phyloP scores from a whole-genome alignment of 768 basidiomycete species.

The Tylopilus cervinicoccineus region DNA sequence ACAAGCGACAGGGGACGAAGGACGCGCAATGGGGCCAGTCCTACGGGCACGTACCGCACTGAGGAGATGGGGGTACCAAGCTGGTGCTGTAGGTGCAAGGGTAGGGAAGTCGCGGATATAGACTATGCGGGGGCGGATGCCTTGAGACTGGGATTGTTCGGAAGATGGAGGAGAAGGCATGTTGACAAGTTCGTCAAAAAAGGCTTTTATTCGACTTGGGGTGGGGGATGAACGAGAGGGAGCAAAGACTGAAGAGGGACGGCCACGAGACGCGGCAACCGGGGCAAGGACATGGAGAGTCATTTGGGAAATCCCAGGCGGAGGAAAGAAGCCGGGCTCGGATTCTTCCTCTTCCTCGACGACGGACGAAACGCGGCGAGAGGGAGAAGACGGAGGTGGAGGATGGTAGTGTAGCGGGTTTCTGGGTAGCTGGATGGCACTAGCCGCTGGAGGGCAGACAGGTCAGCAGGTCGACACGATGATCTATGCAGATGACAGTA shows the following conservation, averaged over 20 bases:
- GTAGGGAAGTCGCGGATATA: slow-evolving; percentile 82
- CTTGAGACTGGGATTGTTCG: slow-evolving; percentile 24
- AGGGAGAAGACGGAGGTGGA: slow-evolving; percentile 25
- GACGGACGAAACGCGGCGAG: slow-evolving; percentile 23
- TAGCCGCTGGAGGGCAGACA: slow-evolving; percentile 50
- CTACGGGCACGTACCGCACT: slow-evolving; percentile 75
- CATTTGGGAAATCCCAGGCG: slow-evolving; percentile 36
- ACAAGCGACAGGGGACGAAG: slow-evolving; percentile 55
- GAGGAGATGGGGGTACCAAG: slow-evolving; percentile 81
- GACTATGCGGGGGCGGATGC: slow-evolving; percentile 61
- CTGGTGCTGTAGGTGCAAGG: slow-evolving; percentile 63
- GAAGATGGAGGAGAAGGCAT: slow-evolving; percentile 35
- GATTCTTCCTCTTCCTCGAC: slow-evolving; percentile 46
- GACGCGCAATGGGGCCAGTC: slow-evolving; percentile 55
- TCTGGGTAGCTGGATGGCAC: slow-evolving; percentile 57
- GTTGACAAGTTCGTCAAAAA: slow-evolving; percentile 79
- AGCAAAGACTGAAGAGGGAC: slow-evolving; percentile 31
- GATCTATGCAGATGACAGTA: slow-evolving; percentile 21
- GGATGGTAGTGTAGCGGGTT: slow-evolving; percentile 73
- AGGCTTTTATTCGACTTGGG: slow-evolving; percentile 58
- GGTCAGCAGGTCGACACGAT: slow-evolving; percentile 6
- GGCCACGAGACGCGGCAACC: slow-evolving; percentile 31
- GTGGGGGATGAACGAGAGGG: slow-evolving; percentile 40
- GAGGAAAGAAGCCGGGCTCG: slow-evolving; percentile 42
- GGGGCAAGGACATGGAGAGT: slow-evolving; percentile 44